Evolutionary conservation across 2,329 filamentous ascomycete species (phyloP).

Genomic region (Venturia aucupariae): DNA sequence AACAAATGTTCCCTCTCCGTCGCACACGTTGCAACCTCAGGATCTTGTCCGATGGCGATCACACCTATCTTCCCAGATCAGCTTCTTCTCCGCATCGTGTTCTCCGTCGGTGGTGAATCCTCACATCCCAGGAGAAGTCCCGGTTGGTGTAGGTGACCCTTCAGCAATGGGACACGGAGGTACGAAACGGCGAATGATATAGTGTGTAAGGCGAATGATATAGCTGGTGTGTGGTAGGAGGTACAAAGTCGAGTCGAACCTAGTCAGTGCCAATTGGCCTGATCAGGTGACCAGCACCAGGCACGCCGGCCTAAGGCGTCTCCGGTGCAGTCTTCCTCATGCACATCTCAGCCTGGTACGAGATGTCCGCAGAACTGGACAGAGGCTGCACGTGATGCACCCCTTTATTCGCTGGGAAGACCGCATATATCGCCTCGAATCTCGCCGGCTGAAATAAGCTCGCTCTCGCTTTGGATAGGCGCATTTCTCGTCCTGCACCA

Average conservation of each 20-base stretch:
- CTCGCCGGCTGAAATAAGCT: not conserved
- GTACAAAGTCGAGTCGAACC: not conserved
- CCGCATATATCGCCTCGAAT: not conserved
- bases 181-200: not conserved
- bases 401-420: not conserved
- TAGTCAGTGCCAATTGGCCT: not conserved
- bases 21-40: not conserved
- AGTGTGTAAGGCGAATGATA: not conserved
- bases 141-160: not conserved
- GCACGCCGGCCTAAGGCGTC: not conserved
- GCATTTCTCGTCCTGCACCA: not conserved
- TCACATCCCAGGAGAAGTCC: not conserved
- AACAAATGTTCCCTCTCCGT: not conserved
- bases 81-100: constrained; percentile 3
- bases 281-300: not conserved
- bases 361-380: not conserved
- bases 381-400: not conserved
- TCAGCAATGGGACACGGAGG: not conserved
- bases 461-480: not conserved
- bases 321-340: not conserved
- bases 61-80: not conserved
- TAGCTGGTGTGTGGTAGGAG: too few relatives aligned
- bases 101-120: not conserved
- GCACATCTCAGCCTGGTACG: not conserved
- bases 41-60: not conserved